These are phyloP conservation scores for Flueggea neowawraea DNA, from an alignment of 441 rosid genomes.

Conservation along the genomic window DNA sequence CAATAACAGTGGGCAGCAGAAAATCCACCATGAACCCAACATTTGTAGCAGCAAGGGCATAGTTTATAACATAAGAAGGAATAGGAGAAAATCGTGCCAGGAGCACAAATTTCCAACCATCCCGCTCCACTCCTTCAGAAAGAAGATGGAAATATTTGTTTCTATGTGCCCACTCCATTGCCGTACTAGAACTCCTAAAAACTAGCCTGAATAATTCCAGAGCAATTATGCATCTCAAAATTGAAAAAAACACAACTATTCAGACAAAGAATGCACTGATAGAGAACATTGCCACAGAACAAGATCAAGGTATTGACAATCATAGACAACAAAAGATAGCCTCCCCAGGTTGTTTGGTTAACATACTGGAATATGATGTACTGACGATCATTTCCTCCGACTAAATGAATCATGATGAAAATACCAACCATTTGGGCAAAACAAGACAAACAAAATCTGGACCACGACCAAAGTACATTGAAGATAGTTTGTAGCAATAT, in stretches of 20 bases:
- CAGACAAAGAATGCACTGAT: not conserved
- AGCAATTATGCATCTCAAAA: slow-evolving; percentile 3
- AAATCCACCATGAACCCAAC: slow-evolving; percentile 77
- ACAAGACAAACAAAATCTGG: too few species aligned
- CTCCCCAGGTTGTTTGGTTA: too few species aligned
- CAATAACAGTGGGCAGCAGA: slow-evolving; percentile 72
- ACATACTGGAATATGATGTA: too few species aligned
- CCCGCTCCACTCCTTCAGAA: slow-evolving; percentile 77
- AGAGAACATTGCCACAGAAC: not conserved
- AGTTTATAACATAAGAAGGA: slow-evolving; percentile 85
- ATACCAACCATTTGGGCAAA: too few species aligned
- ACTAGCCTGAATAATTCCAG: slow-evolving; percentile 50
- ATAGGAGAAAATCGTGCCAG: slow-evolving; percentile 98
- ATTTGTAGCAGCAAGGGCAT: slow-evolving; percentile 83
- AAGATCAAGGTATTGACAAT: not conserved
- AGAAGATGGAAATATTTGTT: slow-evolving; percentile 76
- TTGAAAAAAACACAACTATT: not conserved
- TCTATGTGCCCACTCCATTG: slow-evolving; percentile 62
- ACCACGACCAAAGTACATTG: too few species aligned
- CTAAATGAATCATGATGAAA: too few species aligned
- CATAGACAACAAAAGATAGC: too few species aligned
- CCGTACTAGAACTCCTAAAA: slow-evolving; percentile 63
- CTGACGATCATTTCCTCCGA: too few species aligned
- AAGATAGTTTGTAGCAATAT: too few species aligned
- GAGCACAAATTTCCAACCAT: slow-evolving; percentile 93